These are phyloP conservation scores for Lagerstroemia speciosa DNA, from an alignment of 345 rosid genomes.

Conservation along the genomic window DNA sequence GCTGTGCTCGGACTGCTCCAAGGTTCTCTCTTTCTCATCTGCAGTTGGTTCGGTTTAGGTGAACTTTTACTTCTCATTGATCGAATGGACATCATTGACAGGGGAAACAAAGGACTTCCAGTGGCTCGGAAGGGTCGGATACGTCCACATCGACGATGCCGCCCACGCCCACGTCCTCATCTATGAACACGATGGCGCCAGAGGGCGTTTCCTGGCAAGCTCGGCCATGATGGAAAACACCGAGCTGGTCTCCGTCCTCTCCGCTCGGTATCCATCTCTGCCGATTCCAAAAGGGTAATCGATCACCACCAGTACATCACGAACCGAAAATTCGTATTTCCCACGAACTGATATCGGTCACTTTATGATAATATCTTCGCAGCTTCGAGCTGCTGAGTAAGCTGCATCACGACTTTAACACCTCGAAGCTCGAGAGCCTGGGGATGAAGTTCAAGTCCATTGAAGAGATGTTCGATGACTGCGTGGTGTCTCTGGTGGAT, in stretches of 20 bases:
- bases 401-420: slow-evolving; percentile 49
- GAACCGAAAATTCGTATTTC: neutral
- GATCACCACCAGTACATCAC: neutral
- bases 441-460: slow-evolving; percentile 61
- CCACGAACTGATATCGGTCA: neutral
- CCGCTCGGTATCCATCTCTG: slow-evolving; percentile 52
- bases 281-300: slow-evolving; percentile 55
- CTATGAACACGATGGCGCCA: slow-evolving; percentile 40
- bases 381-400: too few relatives aligned
- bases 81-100: slow-evolving; percentile 8
- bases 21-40: slow-evolving; percentile 27
- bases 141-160: slow-evolving; percentile 83
- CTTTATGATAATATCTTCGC: slow-evolving; percentile 13
- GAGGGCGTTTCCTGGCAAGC: slow-evolving; percentile 65
- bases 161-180: slow-evolving; percentile 69
- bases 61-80: neutral
- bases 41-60: neutral
- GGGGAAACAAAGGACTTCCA: slow-evolving; percentile 60
- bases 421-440: slow-evolving; percentile 45
- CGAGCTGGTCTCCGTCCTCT: slow-evolving; percentile 41
- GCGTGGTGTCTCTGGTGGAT: too few relatives aligned
- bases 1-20: slow-evolving; percentile 72
- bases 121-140: slow-evolving; percentile 87
- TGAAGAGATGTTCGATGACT: slow-evolving; percentile 76
- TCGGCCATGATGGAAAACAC: slow-evolving; percentile 44